Base-by-base conservation (phyloP, 495 filamentous ascomycete species). In the Neurospora sublineolata region DNA sequence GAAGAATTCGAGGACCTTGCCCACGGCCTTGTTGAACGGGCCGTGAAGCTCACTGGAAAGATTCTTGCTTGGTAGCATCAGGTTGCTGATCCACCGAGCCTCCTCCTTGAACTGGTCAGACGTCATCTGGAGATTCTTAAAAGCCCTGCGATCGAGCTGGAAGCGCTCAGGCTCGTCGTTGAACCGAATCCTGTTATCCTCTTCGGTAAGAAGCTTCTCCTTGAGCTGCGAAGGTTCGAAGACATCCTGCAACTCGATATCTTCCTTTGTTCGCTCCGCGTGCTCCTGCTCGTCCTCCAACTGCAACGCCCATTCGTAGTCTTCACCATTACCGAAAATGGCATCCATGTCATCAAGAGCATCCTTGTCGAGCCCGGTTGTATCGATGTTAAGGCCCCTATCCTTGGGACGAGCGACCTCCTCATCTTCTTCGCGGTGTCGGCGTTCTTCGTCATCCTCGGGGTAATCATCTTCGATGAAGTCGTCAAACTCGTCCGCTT, bases 401-500 rank as follows among this genome's bases (percentile, higher is more conserved):
- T 90, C 85, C 71, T 85, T 84, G 3, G 93, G 90, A 41, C 91
- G 86, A 70, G 90, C 90, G 71, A 97, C 92, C 75, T 97, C 95
- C 75, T 89, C 85, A 73, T 98, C 95, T 76, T 97, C 95, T 69
- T 91, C 89, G 72, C 92, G 87, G 60, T 87, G 89, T 68, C 90
- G 89, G 23, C 86, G 84, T 75, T 94, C 88, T 46, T 87, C 93
- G 70, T 95, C 93, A 72, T 97, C 94, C 72, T 93, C 93, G 44
- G 94, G 91, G 70, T 91, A 94, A 75, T 97, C 95, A 73, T 97
- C 93, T 76, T 97, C 94, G 76, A 99, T 99, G 82, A 99, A 99
- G 78, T 94, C 95, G 69, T 92, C 95, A 77, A 98, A 94, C 77
- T 99, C 95, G 78, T 97, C 92, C 33, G 87, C 87, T 67, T 87